Conservation (phyloP, 805 yeast species). For the Lipomyces yamanashiensis region DNA sequence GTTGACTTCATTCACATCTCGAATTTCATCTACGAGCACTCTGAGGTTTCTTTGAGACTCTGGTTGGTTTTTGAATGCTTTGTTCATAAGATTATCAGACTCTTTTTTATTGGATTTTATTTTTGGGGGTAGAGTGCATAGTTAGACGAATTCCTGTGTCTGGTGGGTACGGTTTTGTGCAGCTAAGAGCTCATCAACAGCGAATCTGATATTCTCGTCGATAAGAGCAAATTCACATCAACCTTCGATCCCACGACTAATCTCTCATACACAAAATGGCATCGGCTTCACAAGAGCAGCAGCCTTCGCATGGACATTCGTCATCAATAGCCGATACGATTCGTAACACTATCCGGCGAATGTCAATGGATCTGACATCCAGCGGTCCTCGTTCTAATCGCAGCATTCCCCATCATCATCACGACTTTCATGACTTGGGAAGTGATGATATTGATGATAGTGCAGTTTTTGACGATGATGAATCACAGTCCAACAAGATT, state of each 20-base stretch:
- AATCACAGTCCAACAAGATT: not conserved
- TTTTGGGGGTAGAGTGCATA: too few species aligned
- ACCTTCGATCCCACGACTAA: not conserved
- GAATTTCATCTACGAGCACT: too few species aligned
- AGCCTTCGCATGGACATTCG: constrained; percentile 6
- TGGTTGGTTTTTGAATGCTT: too few species aligned
- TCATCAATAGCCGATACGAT: constrained; percentile 32
- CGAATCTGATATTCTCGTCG: not conserved
- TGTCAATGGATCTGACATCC: constrained; percentile 28
- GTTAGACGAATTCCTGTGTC: too few species aligned
- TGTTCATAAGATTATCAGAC: too few species aligned
- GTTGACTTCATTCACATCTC: too few species aligned
- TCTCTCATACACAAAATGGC: constrained; percentile 1
- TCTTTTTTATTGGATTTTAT: too few species aligned
- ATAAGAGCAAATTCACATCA: not conserved
- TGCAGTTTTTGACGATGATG: constrained; percentile 14
- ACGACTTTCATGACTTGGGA: constrained; percentile 35
- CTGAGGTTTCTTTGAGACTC: too few species aligned
- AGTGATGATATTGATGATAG: constrained; percentile 22
- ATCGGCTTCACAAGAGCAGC: constrained; percentile 7
- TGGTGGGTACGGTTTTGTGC: too few species aligned
- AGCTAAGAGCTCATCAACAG: too few species aligned
- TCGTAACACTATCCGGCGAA: constrained; percentile 35
- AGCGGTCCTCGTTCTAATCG: constrained; percentile 2
- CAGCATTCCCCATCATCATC: constrained; percentile 31